Evolutionary conservation across 768 basidiomycete genomes (phyloP).

Genomic region (Mycena epipterygia): DNA sequence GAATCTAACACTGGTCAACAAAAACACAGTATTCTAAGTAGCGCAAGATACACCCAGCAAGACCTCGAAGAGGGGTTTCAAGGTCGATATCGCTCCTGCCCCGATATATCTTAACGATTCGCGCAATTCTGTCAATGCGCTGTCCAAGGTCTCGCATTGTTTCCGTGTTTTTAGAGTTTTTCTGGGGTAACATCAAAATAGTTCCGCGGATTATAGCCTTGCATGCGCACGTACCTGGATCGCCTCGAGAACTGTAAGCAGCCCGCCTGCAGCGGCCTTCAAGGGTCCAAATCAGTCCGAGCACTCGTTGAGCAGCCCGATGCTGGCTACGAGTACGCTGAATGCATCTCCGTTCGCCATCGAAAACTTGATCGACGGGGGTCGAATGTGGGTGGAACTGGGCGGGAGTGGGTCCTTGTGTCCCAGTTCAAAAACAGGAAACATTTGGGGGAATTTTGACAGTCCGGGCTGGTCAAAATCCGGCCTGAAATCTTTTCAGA

Average conservation of each 20-base stretch:
- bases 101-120: background rate
- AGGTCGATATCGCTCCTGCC: background rate
- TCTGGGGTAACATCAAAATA: background rate
- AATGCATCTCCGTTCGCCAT: background rate
- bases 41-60: background rate
- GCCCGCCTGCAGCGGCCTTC: background rate
- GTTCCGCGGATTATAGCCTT: no score
- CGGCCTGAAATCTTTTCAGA: no score
- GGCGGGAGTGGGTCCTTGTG: no score
- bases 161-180: background rate
- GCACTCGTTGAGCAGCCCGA: background rate
- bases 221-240: background rate
- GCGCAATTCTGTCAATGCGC: background rate
- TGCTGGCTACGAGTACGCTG: background rate
- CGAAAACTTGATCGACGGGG: no score
- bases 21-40: background rate
- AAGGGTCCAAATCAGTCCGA: background rate
- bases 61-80: background rate
- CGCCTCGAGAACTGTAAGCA: background rate
- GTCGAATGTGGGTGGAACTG: no score
- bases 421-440: no score
- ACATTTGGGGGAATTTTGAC: no score
- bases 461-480: no score
- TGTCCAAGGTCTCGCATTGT: background rate
- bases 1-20: background rate